A percentile compares a stretch with the other conserved stretches of the same genome.
These are phyloP conservation scores for Beauveria pseudobassiana DNA, from an alignment of 2,329 filamentous ascomycete genomes.

Conservation along the genomic window DNA sequence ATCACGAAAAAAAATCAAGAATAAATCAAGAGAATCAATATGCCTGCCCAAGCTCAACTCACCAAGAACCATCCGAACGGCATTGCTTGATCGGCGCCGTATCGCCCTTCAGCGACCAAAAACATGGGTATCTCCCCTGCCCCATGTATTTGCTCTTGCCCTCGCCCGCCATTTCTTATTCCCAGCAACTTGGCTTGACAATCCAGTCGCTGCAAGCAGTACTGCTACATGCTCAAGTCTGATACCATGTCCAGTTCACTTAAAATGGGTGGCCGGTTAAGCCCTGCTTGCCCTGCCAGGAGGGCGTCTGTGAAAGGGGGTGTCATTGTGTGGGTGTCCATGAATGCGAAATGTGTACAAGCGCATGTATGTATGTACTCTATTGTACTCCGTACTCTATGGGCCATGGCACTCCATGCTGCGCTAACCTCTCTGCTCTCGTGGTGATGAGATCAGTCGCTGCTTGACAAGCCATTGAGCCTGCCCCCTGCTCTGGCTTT, in stretches of 20 bases:
- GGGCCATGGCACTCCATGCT: neutral
- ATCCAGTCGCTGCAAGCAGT: neutral
- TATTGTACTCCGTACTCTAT: slow-evolving; percentile 2
- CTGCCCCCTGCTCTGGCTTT: slow-evolving; percentile 2
- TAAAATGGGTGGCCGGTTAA: slow-evolving; percentile 6
- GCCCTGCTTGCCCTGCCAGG: neutral
- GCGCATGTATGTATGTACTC: neutral
- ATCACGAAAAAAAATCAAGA: neutral
- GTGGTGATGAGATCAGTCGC: slow-evolving; percentile 11
- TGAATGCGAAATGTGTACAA: neutral
- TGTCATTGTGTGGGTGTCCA: neutral
- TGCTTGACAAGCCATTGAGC: slow-evolving; percentile 6
- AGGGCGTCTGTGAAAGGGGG: neutral
- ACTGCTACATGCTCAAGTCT: neutral
- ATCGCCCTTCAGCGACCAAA: neutral
- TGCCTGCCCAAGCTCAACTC: slow-evolving; percentile 1
- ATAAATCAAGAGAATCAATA: neutral
- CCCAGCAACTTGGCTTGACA: neutral
- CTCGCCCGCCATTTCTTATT: neutral
- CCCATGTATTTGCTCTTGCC: neutral
- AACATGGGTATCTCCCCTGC: neutral
- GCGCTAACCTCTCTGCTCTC: slow-evolving; percentile 8
- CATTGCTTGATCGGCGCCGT: neutral
- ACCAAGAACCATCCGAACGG: slow-evolving; percentile 7
- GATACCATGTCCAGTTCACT: slow-evolving; percentile 4